Conservation (phyloP, 2,329 filamentous ascomycete genomes). For the Phialophora macrospora region DNA sequence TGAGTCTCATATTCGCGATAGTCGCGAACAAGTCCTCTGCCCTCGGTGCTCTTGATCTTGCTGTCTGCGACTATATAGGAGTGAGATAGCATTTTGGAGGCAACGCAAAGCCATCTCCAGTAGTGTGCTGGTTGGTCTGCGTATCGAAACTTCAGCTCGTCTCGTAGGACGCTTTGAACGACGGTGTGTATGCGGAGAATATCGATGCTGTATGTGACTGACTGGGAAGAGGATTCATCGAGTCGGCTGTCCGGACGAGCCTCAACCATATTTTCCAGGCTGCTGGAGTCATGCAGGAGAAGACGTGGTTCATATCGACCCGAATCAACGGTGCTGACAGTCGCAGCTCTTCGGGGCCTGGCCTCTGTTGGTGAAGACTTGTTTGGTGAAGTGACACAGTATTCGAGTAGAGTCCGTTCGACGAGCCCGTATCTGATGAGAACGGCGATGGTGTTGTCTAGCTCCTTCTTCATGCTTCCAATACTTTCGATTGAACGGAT, state of each 20-base stretch:
- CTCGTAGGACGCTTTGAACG: slow-evolving; percentile 54
- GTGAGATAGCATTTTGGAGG: slow-evolving; percentile 48
- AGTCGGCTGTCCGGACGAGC: slow-evolving; percentile 18
- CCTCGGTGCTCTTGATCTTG: slow-evolving; percentile 47
- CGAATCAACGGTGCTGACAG: slow-evolving; percentile 8
- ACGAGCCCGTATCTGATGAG: slow-evolving; percentile 54
- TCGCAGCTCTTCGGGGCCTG: slow-evolving; percentile 7
- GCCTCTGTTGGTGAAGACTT: slow-evolving; percentile 26
- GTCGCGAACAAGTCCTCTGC: slow-evolving; percentile 51
- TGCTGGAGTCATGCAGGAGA: slow-evolving; percentile 24
- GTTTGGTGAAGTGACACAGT: slow-evolving; percentile 33
- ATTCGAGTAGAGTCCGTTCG: slow-evolving; percentile 48
- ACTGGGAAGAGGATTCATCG: slow-evolving; percentile 31
- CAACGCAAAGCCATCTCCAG: slow-evolving; percentile 51
- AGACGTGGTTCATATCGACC: background rate
- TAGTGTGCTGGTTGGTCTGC: slow-evolving; percentile 43
- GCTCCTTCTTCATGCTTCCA: slow-evolving; percentile 44
- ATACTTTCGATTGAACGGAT: slow-evolving; percentile 47
- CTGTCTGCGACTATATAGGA: slow-evolving; percentile 50
- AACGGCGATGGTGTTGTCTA: slow-evolving; percentile 53
- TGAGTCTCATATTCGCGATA: slow-evolving; percentile 56
- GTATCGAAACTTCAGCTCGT: slow-evolving; percentile 47
- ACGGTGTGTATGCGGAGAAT: slow-evolving; percentile 55
- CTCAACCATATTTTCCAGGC: slow-evolving; percentile 23
- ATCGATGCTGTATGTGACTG: slow-evolving; percentile 45